Conservation (phyloP, 1,284 basidiomycete species). For the Microbotryum intermedium region DNA sequence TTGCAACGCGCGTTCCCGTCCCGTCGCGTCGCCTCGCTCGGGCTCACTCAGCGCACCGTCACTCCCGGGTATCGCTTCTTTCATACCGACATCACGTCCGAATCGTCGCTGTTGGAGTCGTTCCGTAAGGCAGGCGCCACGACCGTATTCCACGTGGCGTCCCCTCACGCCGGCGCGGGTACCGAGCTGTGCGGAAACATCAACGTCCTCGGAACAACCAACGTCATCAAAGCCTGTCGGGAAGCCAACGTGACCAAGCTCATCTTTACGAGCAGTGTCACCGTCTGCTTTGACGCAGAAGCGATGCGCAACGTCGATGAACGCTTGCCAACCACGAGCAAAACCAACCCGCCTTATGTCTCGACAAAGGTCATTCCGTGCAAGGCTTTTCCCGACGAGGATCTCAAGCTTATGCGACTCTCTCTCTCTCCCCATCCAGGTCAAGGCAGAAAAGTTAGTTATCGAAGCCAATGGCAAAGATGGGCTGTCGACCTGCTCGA, state of each 20-base stretch:
- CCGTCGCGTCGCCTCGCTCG: constrained; percentile 61
- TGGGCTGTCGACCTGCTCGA: constrained; percentile 75
- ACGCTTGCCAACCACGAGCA: constrained; percentile 60
- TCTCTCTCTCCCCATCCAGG: constrained; percentile 36
- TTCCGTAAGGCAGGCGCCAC: constrained; percentile 67
- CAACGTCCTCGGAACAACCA: constrained; percentile 84
- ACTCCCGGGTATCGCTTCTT: constrained; percentile 44
- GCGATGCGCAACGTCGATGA: constrained; percentile 84
- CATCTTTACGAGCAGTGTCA: constrained; percentile 90
- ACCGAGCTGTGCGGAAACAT: constrained; percentile 76
- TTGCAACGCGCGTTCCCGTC: constrained; percentile 60
- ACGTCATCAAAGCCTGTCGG: constrained; percentile 72
- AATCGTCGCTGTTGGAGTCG: constrained; percentile 59
- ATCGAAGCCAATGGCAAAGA: constrained; percentile 74
- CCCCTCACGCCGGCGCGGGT: constrained; percentile 59
- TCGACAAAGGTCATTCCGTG: constrained; percentile 56
- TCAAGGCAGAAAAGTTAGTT: constrained; percentile 74
- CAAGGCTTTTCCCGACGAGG: not conserved
- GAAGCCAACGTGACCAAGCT: constrained; percentile 65
- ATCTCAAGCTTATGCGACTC: no score
- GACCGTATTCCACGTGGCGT: constrained; percentile 91
- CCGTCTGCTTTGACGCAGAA: constrained; percentile 81
- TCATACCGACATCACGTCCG: constrained; percentile 62
- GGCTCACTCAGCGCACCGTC: constrained; percentile 56
- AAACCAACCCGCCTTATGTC: constrained; percentile 12